Evolutionary conservation across 176 grass and related monocot species (phyloP).

Genomic region (Oryza rufipogon): DNA sequence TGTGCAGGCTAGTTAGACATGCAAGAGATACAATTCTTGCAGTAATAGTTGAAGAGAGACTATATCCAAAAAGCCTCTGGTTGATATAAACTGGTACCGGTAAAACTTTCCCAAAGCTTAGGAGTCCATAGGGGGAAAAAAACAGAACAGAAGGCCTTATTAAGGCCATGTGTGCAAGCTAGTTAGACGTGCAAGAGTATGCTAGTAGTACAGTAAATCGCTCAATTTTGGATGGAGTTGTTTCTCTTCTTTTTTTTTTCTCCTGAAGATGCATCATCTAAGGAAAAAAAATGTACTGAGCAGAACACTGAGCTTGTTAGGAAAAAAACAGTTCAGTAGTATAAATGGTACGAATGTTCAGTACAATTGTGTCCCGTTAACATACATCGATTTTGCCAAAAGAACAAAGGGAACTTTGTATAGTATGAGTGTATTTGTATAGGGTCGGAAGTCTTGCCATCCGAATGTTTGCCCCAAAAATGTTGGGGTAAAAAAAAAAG

Average conservation of each 20-base stretch:
- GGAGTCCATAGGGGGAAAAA: not conserved
- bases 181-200: no score
- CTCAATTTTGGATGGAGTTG: not conserved
- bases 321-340: not conserved
- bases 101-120: not conserved
- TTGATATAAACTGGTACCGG: not conserved
- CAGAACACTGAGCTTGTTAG: not conserved
- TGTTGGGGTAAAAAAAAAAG: slow-evolving; percentile 21
- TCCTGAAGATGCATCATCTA: not conserved
- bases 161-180: not conserved
- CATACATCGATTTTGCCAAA: slow-evolving; percentile 16
- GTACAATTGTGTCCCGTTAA: not conserved
- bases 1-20: not conserved
- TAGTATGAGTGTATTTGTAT: slow-evolving; percentile 24
- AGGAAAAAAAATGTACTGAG: not conserved
- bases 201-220: not conserved
- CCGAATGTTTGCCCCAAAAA: slow-evolving; percentile 19
- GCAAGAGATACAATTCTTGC: not conserved
- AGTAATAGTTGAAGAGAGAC: not conserved
- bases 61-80: not conserved
- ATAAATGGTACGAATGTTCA: not conserved
- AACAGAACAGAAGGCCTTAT: not conserved
- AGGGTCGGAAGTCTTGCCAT: not conserved
- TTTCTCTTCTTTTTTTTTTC: not conserved
- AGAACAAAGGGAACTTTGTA: not conserved